phyloP scores from a whole-genome alignment of 129 eudicot genomes.

The sunflower (Helianthus annuus) region HanXRQr2.0-SUNRISE NC_035443.2:180480465-180480964 shows the following conservation, averaged over 20 bases:
- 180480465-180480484: not conserved
- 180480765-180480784: not conserved
- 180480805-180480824: not conserved
- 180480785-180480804: not conserved
- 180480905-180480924: not conserved
- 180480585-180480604: not conserved
- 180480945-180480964: not conserved
- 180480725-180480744: conserved; percentile 1
- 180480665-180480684: not conserved
- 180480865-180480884: conserved; percentile 7
- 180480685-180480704: conserved; percentile 14
- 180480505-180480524: not conserved
- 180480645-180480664: not conserved
- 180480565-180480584: conserved; percentile 6
- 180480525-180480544: conserved; percentile 16
- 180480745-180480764: not conserved
- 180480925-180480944: not conserved
- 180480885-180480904: not conserved
- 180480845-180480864: not conserved
- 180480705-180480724: conserved; percentile 4
- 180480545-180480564: conserved; percentile 4
- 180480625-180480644: not conserved
- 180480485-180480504: no score
- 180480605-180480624: conserved; percentile 6
- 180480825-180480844: not conserved